A percentile compares a stretch with the other conserved stretches of the same genome.
Evolutionary conservation across 129 eudicot species (phyloP).

Genomic region (Gnaphalium uliginosum): DNA sequence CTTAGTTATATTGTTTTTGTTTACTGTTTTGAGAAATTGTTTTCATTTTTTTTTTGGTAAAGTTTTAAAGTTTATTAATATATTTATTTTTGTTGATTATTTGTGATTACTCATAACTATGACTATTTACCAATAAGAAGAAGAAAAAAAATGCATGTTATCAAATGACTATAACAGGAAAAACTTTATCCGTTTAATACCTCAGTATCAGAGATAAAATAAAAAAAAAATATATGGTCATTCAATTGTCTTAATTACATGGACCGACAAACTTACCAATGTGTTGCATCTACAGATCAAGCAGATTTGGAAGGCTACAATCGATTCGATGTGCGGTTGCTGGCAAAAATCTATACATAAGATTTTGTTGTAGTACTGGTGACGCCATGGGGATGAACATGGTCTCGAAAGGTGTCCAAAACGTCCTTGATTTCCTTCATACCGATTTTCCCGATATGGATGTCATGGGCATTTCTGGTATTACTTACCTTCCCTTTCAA

Average conservation of each 20-base stretch:
- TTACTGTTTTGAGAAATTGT: neutral
- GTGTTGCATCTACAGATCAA: constrained; percentile 46
- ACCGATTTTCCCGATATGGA: constrained; percentile 69
- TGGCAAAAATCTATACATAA: constrained; percentile 66
- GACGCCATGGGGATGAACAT: constrained; percentile 90
- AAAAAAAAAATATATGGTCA: neutral
- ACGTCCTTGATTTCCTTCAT: constrained; percentile 60
- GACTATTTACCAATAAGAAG: too few species aligned
- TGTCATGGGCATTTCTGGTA: constrained; percentile 75
- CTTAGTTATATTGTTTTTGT: too few species aligned
- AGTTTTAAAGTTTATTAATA: too few species aligned
- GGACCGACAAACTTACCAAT: neutral
- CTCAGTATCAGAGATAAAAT: too few species aligned
- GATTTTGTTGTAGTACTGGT: constrained; percentile 66
- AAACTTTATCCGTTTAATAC: too few species aligned
- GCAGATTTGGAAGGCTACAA: constrained; percentile 71
- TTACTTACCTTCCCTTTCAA: neutral
- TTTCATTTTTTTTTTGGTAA: too few species aligned
- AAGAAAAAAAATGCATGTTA: too few species aligned
- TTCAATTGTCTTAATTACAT: neutral
- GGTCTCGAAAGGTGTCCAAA: constrained; percentile 82
- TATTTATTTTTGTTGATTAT: too few species aligned
- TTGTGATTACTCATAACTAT: too few species aligned
- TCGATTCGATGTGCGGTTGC: constrained; percentile 63
- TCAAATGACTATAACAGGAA: too few species aligned